Conservation (phyloP, 345 rosid genomes). For the Euphorbia lathyris region DNA sequence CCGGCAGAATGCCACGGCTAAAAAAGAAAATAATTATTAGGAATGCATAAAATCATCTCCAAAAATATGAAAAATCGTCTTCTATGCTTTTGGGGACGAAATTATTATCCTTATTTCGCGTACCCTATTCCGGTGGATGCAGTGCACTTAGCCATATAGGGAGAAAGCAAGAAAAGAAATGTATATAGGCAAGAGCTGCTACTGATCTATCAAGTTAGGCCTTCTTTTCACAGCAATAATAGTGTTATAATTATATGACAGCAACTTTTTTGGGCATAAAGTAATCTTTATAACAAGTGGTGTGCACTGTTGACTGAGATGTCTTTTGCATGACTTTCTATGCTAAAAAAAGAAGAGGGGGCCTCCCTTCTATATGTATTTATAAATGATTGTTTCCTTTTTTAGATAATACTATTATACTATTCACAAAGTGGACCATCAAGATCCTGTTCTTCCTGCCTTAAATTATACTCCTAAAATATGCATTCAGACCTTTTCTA, state of each 20-base stretch:
- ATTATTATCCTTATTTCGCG: neutral
- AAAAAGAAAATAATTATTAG: too few relatives aligned
- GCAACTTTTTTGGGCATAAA: slow-evolving; percentile 8
- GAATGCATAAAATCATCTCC: too few relatives aligned
- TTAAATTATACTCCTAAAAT: neutral
- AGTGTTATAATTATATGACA: slow-evolving; percentile 20
- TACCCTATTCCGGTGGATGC: neutral
- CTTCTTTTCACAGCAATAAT: slow-evolving; percentile 18
- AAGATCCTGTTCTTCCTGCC: neutral
- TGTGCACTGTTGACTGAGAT: slow-evolving; percentile 21
- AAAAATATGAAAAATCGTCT: too few relatives aligned
- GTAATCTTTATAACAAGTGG: slow-evolving; percentile 18
- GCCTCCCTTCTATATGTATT: neutral
- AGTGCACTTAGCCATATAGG: neutral
- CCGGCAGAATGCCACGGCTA: too few relatives aligned
- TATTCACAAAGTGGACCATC: neutral
- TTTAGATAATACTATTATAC: neutral
- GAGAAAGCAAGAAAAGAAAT: slow-evolving; percentile 17
- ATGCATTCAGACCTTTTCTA: neutral
- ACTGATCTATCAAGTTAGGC: neutral
- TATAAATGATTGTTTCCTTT: neutral
- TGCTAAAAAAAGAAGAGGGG: neutral
- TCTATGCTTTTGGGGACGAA: too few relatives aligned
- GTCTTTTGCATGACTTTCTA: slow-evolving; percentile 5
- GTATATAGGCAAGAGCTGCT: neutral